These are phyloP conservation scores for Epichloe baconii DNA, from an alignment of 2,329 filamentous ascomycete species.

Conservation along the genomic window DNA sequence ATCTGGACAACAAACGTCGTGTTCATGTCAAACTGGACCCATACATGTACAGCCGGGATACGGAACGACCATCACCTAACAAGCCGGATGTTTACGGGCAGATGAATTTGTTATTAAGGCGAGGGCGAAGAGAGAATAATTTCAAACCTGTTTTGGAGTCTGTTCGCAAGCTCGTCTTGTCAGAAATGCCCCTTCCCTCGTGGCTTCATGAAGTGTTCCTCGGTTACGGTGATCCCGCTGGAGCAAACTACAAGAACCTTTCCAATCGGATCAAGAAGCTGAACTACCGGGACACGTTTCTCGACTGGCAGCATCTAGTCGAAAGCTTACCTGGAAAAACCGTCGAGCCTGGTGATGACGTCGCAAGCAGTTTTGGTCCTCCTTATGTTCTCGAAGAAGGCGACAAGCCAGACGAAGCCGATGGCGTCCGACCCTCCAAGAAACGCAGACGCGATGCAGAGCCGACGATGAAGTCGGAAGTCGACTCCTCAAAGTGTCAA, in stretches of 20 bases:
- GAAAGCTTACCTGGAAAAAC: conserved; percentile 81
- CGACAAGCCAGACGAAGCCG: conserved; percentile 37
- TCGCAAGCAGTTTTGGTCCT: conserved; percentile 63
- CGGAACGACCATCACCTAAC: conserved; percentile 49
- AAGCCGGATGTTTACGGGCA: conserved; percentile 68
- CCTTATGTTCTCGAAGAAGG: conserved; percentile 72
- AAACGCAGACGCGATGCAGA: conserved; percentile 76
- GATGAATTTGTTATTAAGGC: conserved; percentile 75
- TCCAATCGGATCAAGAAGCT: conserved; percentile 64
- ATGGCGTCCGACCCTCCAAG: conserved; percentile 54
- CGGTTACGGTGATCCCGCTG: conserved; percentile 87
- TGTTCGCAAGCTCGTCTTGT: conserved; percentile 72
- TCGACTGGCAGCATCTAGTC: conserved; percentile 88
- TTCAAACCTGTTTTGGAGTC: conserved; percentile 90
- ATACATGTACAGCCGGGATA: conserved; percentile 63
- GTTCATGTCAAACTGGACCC: conserved; percentile 75
- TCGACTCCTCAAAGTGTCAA: conserved; percentile 70
- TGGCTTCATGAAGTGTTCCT: conserved; percentile 97
- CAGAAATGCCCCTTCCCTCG: conserved; percentile 70
- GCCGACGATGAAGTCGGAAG: conserved; percentile 45
- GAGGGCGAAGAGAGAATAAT: conserved; percentile 85
- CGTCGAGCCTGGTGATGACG: conserved; percentile 63
- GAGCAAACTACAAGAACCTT: conserved; percentile 74
- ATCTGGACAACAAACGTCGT: conserved; percentile 55
- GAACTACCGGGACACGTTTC: conserved; percentile 87